Base-by-base conservation (phyloP, 1,139 yeast species). In the Geotrichum macrosporum region DNA sequence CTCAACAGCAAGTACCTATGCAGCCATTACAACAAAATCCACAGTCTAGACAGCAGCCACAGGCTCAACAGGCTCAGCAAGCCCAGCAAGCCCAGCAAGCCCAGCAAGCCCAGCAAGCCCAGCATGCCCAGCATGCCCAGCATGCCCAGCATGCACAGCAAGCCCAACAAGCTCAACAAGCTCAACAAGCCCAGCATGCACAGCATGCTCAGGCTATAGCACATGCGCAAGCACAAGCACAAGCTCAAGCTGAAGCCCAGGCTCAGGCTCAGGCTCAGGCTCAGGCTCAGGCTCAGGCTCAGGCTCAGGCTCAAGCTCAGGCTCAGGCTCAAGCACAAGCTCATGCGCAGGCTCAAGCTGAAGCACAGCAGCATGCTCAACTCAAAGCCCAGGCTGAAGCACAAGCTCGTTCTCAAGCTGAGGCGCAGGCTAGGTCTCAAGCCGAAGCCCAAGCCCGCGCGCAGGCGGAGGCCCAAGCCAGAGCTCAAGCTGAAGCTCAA, bases 1-100 rank as follows among this genome's bases (percentile, higher is more conserved):
- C 46, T 20, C 30, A 43, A 9, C 15, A 30, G 16, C 43, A 32
- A 10, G 49, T 44, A 35, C 44, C 46, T 8, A 41, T 43, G 12
- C 42, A 49, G 21, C 53, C 54, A n/a, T 61, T 54, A 34, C 57
- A 53, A 34, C 56, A 45, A 5, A 54, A 53, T 31, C 58, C 46
- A 38, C 33, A n/a, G 2, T 33, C 27, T 8, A 13, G n/a, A 9
- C 36, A 35, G 38, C 34, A 13, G 21, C 34, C 21, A 9, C 43
- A 39, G 31, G 36, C 24, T 26, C 35, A 12, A 10, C 43, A 37
- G 33, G 24, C 13, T 8, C 29, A 16, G 3, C 18, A 53, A 43
- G 62, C 57, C 44, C 61, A 53, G 37, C 57, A 52, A 35, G 54
- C 38, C 3, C 56, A 57, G 44, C 64, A 55, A 33, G 54, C 52